Evolutionary conservation across 106 monocot genomes (phyloP).

Genomic region (Hemerocallis citrina): DNA sequence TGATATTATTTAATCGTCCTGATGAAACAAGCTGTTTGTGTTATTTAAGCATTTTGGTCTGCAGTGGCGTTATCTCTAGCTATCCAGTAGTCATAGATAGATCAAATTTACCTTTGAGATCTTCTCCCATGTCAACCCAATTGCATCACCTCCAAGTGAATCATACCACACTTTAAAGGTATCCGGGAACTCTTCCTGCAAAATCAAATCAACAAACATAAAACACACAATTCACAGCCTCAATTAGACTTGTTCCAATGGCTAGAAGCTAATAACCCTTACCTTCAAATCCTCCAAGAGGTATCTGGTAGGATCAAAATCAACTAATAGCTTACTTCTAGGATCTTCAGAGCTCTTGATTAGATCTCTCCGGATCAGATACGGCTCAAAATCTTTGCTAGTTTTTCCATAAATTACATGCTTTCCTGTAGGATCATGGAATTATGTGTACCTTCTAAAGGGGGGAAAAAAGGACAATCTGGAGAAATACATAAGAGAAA

Average conservation of each 20-base stretch:
- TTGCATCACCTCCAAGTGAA: slow-evolving; percentile 72
- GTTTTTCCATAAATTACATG: slow-evolving; percentile 55
- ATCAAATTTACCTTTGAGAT: slow-evolving; percentile 41
- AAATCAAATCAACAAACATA: background rate
- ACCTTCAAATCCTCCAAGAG: slow-evolving; percentile 73
- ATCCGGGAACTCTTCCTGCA: slow-evolving; percentile 60
- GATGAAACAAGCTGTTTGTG: too few relatives aligned
- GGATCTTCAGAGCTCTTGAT: slow-evolving; percentile 33
- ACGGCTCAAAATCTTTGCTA: slow-evolving; percentile 66
- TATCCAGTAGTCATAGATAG: too few relatives aligned
- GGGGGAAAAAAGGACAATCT: background rate
- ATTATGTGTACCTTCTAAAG: background rate
- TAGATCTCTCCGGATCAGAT: slow-evolving; percentile 18
- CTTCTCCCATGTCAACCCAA: slow-evolving; percentile 85
- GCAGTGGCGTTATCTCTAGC: too few relatives aligned
- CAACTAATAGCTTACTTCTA: slow-evolving; percentile 67
- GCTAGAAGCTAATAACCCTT: background rate
- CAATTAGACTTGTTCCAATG: background rate
- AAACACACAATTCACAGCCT: background rate
- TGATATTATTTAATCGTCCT: too few relatives aligned
- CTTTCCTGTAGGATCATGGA: slow-evolving; percentile 39
- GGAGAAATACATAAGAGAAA: background rate
- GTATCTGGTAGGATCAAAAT: slow-evolving; percentile 79
- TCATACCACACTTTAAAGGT: slow-evolving; percentile 82
- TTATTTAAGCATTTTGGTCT: too few relatives aligned